Evolutionary conservation across 2,329 filamentous ascomycete species (phyloP), one percentile per base, ranked within the genome.

Genomic region (Rhexocercosporidium sp.): DNA sequence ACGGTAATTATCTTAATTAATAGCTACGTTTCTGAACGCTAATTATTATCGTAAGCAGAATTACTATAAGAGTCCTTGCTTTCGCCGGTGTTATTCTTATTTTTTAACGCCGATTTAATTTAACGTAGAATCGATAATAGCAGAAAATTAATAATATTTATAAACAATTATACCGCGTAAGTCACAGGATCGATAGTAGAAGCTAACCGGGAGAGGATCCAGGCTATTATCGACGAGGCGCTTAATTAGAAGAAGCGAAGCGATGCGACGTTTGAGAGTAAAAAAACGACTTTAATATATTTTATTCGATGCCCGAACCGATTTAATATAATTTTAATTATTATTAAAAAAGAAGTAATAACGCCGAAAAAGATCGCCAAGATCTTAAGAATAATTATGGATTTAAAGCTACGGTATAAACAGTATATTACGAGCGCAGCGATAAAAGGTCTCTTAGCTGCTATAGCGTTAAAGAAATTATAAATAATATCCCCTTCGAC

Each of bases 61-160:
- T 60, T 77, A n/a, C 74, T 74, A 18, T 72, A 78, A 67, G 77
- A 75, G 3, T 81, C 76, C 2, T 76, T 75, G 7, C 67, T 81
- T 8, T 81, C 76, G 8, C 77, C 73, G 12, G 75, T 78, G 22
- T 68, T 79, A 12, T 81, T 78, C 65, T 75, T 79, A 6, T 77
- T 77, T 67, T 75, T 73, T 49, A 74, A 73, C 51, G 70, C 66
- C 1, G 69, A 73, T 61, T 51, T 57, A 18, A 11, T 73, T 18
- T 18, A 46, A 46, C 41, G 41, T 18, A 46, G 8, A 46, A 46
- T 46, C 41, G 18, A 46, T 20, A 46, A 18, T 46, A 46, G 18
- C 18, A 18, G 18, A 46, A 18, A 18, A 20, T 46, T 18, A 46
- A 46, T 46, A 18, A 18, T 18, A 46, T 46, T 46, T 46, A 18